Base-by-base conservation (phyloP, 495 filamentous ascomycete genomes). In the Evernia prunastri region DNA sequence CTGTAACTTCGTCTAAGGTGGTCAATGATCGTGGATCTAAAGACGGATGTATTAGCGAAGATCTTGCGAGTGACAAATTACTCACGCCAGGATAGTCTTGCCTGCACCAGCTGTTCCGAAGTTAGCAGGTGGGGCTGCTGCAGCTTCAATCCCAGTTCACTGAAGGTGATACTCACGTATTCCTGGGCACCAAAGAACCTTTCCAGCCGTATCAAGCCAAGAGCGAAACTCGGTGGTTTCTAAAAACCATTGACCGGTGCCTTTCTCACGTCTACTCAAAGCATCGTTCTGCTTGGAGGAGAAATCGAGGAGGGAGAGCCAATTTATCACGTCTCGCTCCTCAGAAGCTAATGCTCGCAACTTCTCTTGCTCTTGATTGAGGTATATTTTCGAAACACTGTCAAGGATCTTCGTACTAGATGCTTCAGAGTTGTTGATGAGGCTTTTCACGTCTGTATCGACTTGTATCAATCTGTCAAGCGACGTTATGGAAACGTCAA, bases 1-100 rank as follows among this genome's bases (percentile, higher is more conserved):
- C 20, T 17, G 37, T 25, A 43, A 4, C 13, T 43, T 11, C 23
- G 31, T 53, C 18, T 27, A 33, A 61, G 42, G 20, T 51, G 4
- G 37, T 61, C 43, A 47, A 61, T 25, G 40, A 61, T 27, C n/a
- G 35, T 36, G 1, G 59, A 60, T 23, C 58, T 60, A 36, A 2
- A 11, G 10, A 37, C 3, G 18, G 20, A 43, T 29, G 45, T 33
- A 35, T 3, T 43, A 43, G 40, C 40, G 4, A 3, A 2, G 18
- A 43, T 18, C 10, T 43, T 43, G 6, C 18, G 17, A 20, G 0
- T 18, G 40, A 18, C 18, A 43, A 20, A 43, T 18, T n/a, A 43
- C 40, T 4, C 20, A 43, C 53, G 53, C 17, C n/a, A 33, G 17
- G 53, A 56, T n/a, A 29, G 25, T 56, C 53, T 56, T 56, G 2